Evolutionary conservation across 202 grass and related monocot species (phyloP).

Genomic region (Setaria italica): DNA sequence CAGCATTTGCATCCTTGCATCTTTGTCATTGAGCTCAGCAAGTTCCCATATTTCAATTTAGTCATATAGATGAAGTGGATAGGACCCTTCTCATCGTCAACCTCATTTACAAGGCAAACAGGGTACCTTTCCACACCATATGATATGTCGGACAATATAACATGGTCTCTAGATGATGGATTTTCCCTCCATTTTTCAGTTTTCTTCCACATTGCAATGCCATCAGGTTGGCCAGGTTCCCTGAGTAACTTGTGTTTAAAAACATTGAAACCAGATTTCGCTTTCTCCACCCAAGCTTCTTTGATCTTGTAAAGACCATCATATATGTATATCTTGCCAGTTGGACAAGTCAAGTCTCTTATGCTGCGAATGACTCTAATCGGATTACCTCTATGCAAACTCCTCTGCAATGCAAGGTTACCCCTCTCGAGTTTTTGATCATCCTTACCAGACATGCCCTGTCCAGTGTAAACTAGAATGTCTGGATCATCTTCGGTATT

Average conservation of each 20-base stretch:
- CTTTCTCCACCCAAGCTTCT: constrained; percentile 73
- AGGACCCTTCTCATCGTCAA: constrained; percentile 70
- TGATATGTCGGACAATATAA: constrained; percentile 64
- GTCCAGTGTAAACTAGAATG: constrained; percentile 70
- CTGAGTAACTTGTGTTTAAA: constrained; percentile 78
- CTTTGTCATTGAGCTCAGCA: constrained; percentile 52
- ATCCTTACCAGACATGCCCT: constrained; percentile 75
- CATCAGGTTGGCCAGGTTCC: constrained; percentile 70
- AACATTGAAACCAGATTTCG: constrained; percentile 68
- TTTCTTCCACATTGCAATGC: constrained; percentile 75
- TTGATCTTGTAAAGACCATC: constrained; percentile 82
- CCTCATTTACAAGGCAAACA: constrained; percentile 83
- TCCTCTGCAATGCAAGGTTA: constrained; percentile 80
- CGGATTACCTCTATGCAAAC: constrained; percentile 71
- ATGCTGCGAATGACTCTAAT: constrained; percentile 79
- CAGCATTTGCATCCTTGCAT: constrained; percentile 71
- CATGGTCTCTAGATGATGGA: constrained; percentile 61
- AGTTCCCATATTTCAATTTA: constrained; percentile 48
- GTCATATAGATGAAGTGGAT: constrained; percentile 65
- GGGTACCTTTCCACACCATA: constrained; percentile 67
- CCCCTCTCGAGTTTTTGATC: constrained; percentile 86
- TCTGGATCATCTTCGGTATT: constrained; percentile 75
- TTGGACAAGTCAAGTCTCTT: constrained; percentile 61
- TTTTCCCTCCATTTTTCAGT: constrained; percentile 73
- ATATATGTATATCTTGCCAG: constrained; percentile 87